Evolutionary conservation across 768 basidiomycete species (phyloP).

Genomic region (Tricholoma terreum): DNA sequence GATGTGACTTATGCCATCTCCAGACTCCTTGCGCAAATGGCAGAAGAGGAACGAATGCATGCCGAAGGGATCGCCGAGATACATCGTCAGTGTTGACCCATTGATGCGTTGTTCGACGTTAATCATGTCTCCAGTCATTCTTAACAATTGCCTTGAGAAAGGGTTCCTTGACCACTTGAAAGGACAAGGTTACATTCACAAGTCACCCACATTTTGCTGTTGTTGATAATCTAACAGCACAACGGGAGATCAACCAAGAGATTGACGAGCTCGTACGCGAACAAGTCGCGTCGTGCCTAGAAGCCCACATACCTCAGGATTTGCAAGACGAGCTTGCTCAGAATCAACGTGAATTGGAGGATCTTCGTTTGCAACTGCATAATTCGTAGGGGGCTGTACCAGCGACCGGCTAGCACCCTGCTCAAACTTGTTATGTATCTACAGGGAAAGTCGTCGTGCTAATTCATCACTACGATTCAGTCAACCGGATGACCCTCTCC

Average conservation of each 20-base stretch:
- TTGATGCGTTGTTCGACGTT: neutral
- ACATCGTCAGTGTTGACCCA: slow-evolving; percentile 33
- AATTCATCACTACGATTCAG: slow-evolving; percentile 47
- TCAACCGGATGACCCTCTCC: slow-evolving; percentile 38
- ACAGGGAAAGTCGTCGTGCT: slow-evolving; percentile 54
- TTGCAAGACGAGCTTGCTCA: slow-evolving; percentile 46
- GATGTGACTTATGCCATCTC: neutral
- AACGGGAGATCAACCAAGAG: slow-evolving; percentile 43
- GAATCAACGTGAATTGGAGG: slow-evolving; percentile 44
- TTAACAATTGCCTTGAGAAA: slow-evolving; percentile 42
- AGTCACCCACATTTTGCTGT: neutral
- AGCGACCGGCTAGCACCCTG: neutral
- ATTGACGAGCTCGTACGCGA: slow-evolving; percentile 50
- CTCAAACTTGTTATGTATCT: neutral
- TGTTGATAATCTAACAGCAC: slow-evolving; percentile 33
- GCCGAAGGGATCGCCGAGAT: slow-evolving; percentile 46
- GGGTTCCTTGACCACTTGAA: slow-evolving; percentile 44
- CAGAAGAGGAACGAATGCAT: slow-evolving; percentile 41
- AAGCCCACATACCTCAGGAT: slow-evolving; percentile 42
- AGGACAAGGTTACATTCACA: slow-evolving; percentile 37
- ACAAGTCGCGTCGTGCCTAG: slow-evolving; percentile 47
- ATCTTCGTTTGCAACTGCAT: slow-evolving; percentile 45
- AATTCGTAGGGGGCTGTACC: slow-evolving; percentile 51
- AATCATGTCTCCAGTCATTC: slow-evolving; percentile 34
- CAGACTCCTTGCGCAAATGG: slow-evolving; percentile 45